These are phyloP conservation scores for Ceratobasidium theobromae DNA, from an alignment of 1,284 basidiomycete species.

Conservation along the genomic window DNA sequence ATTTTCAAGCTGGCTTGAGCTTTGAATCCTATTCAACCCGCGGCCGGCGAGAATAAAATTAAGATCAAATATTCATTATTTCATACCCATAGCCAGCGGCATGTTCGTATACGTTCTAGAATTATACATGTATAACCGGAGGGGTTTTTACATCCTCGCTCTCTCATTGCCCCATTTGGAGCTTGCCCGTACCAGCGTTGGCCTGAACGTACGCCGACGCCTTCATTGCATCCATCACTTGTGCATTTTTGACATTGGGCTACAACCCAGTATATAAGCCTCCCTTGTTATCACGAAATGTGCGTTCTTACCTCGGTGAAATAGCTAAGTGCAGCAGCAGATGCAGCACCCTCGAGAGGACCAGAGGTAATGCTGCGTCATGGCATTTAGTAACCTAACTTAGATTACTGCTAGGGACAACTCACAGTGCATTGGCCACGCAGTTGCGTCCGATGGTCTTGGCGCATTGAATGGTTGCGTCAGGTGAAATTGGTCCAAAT, in stretches of 20 bases:
- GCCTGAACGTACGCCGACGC: constrained; percentile 6
- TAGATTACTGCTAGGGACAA: background rate
- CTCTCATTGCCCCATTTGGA: too few species aligned
- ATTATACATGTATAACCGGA: too few species aligned
- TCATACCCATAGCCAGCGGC: too few species aligned
- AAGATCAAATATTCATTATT: too few species aligned
- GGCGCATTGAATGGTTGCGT: background rate
- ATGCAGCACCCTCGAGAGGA: background rate
- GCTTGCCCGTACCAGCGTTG: background rate
- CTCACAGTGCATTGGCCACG: background rate
- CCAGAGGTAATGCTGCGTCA: background rate
- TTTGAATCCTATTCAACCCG: too few species aligned
- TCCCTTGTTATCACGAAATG: background rate
- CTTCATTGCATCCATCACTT: background rate
- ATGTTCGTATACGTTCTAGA: too few species aligned
- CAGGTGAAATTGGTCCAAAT: background rate
- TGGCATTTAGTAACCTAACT: background rate
- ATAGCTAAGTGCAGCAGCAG: background rate
- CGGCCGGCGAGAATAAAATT: too few species aligned
- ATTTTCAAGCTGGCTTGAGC: too few species aligned
- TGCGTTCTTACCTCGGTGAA: background rate
- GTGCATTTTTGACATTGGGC: background rate
- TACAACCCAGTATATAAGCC: background rate
- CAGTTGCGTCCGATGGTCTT: constrained; percentile 4
- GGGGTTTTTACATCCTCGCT: too few species aligned